phyloP scores from a whole-genome alignment of 2,329 filamentous ascomycete genomes.

The Elsinoe necatrix region DNA sequence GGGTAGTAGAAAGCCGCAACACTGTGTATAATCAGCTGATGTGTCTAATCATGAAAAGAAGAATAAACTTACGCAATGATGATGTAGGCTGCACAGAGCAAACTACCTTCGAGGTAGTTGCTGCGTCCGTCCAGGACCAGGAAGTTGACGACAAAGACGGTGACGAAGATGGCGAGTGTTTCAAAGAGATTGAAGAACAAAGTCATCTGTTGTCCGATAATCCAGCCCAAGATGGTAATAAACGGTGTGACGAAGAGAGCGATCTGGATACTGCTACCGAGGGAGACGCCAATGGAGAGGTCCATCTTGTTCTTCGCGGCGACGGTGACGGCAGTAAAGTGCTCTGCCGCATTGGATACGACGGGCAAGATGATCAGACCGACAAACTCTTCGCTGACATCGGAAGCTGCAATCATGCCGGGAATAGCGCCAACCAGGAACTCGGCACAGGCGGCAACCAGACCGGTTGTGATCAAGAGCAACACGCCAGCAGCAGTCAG shows the following conservation, averaged over 20 bases:
- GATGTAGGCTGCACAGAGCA: conserved; percentile 67
- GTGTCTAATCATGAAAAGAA: background rate
- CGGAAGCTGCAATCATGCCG: conserved; percentile 51
- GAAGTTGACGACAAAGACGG: conserved; percentile 78
- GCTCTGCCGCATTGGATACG: conserved; percentile 75
- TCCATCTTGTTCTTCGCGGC: conserved; percentile 83
- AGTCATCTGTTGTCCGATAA: conserved; percentile 62
- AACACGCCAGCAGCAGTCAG: conserved; percentile 49
- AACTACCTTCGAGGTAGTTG: conserved; percentile 70
- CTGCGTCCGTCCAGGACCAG: conserved; percentile 74
- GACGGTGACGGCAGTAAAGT: conserved; percentile 71
- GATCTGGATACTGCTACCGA: conserved; percentile 74
- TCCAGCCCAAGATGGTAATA: conserved; percentile 71
- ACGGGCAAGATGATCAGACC: conserved; percentile 74
- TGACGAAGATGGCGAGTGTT: conserved; percentile 67
- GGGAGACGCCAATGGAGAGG: conserved; percentile 68
- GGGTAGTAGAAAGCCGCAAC: conserved; percentile 45
- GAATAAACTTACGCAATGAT: conserved; percentile 55
- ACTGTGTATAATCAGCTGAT: conserved; percentile 17
- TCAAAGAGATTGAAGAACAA: conserved; percentile 55
- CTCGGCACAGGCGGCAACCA: conserved; percentile 57
- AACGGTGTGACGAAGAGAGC: conserved; percentile 70
- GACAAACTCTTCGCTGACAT: conserved; percentile 63
- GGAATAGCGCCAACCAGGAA: conserved; percentile 70
- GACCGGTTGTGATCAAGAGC: conserved; percentile 45